These are phyloP conservation scores for Tagetes patula DNA, from an alignment of 129 eudicot genomes.

Conservation along the genomic window DNA sequence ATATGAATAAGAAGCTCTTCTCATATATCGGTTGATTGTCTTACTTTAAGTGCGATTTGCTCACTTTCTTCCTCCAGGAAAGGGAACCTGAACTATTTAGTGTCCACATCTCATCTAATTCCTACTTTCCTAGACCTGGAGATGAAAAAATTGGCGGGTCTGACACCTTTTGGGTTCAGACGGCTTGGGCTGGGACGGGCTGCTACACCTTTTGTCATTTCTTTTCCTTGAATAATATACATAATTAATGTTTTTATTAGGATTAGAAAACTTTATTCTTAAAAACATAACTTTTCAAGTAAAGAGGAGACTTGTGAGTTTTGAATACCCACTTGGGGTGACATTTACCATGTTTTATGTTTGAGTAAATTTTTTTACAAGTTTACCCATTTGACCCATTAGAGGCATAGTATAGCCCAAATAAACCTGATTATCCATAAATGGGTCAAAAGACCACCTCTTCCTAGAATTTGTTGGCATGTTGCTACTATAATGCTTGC, in stretches of 20 bases:
- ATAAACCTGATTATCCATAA: background rate
- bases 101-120: background rate
- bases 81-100: background rate
- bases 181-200: background rate
- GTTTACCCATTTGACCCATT: background rate
- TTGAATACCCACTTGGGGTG: background rate
- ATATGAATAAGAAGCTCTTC: background rate
- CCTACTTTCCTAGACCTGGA: background rate
- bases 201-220: background rate
- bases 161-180: too few species aligned
- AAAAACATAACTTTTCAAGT: background rate
- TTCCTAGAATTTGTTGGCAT: background rate
- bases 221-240: background rate
- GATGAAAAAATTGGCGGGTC: background rate
- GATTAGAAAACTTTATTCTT: background rate
- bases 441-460: background rate
- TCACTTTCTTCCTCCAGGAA: background rate
- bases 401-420: background rate
- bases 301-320: background rate
- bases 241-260: background rate
- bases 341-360: background rate
- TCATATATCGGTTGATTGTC: background rate
- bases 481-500: background rate
- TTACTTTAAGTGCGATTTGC: background rate
- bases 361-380: background rate